Base-by-base conservation (phyloP, 768 basidiomycete genomes). In the Tylopilus sp. region DNA sequence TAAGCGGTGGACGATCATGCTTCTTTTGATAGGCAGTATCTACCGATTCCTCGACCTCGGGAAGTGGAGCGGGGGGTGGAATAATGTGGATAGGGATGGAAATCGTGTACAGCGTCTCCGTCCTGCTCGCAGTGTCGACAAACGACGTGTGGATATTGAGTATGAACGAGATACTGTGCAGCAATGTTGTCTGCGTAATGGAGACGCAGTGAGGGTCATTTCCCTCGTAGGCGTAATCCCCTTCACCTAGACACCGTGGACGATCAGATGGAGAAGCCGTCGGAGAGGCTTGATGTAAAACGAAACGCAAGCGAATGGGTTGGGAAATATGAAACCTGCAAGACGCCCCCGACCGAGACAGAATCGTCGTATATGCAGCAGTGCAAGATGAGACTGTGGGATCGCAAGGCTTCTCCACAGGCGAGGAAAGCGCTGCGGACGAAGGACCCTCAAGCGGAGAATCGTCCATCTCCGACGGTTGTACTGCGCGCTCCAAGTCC, bases 341-440 rank as follows among this genome's bases (percentile, higher is more conserved):
- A 18, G 91, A 87, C 39, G 93, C 94, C 41, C 95, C 95, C 13
- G 94, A 93, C 7, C 87, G 81, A 12, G 91, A 85, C 23, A 98
- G 74, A 45, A 85, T 75, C 3, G 77, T 74, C 35, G 75, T 71
- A 57, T 79, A 78, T 38, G 74, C 69, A 17, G 76, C 70, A 25
- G 73, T 72, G 53, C 72, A 72, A 18, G 69, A 55, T 4, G 55
- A 52, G 21, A 73, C 70, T n/a, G 75, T 72, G 3, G 73, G 72
- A 6, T 72, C 64, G 53, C 60, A 61, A 22, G 62, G 55, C 47
- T 62, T 74, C 63, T 63, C 70, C 59, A 22, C 49, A 39, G 52
- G 44, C 5, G 52, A 62, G 46, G 47, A 48, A 48, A 45, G 52
- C 33, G 62, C 48, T 40, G 66, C 58, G 38, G 69, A 62, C 31